These are phyloP conservation scores for Epichloe amarillans DNA, from an alignment of 2,329 filamentous ascomycete genomes.

Conservation along the genomic window DNA sequence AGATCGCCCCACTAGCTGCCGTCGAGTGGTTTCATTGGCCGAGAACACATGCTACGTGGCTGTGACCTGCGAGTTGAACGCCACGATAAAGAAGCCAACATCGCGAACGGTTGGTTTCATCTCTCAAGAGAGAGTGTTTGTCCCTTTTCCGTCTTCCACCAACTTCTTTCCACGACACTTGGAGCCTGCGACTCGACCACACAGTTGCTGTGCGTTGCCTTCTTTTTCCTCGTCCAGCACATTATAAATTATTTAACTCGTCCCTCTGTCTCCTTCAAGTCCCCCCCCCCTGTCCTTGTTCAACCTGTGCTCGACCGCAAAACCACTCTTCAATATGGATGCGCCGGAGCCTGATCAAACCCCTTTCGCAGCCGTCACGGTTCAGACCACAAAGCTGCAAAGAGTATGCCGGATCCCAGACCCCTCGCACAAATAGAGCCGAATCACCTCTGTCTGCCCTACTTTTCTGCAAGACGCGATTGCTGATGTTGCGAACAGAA, in stretches of 20 bases:
- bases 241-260: not conserved
- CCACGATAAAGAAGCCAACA: conserved; percentile 3
- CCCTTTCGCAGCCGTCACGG: conserved; percentile 79
- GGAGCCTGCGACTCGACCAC: not conserved
- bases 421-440: not conserved
- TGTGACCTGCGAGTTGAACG: not conserved
- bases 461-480: not conserved
- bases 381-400: conserved; percentile 65
- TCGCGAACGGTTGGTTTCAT: conserved; percentile 1
- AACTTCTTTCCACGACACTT: not conserved
- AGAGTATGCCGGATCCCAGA: conserved; percentile 39
- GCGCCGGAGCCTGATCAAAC: conserved; percentile 76
- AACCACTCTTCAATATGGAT: conserved; percentile 49
- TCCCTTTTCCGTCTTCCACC: conserved; percentile 1
- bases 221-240: not conserved
- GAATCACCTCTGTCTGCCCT: not conserved
- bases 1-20: not conserved
- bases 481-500: conserved; percentile 38
- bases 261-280: not conserved
- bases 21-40: not conserved
- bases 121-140: not conserved
- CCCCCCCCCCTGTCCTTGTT: not conserved
- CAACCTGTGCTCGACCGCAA: not conserved
- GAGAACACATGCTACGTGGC: not conserved
- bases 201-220: not conserved